Evolutionary conservation across 345 rosid genomes (phyloP), one percentile per base, ranked within the genome.

Genomic region (Zanthoxylum bungeanum): DNA sequence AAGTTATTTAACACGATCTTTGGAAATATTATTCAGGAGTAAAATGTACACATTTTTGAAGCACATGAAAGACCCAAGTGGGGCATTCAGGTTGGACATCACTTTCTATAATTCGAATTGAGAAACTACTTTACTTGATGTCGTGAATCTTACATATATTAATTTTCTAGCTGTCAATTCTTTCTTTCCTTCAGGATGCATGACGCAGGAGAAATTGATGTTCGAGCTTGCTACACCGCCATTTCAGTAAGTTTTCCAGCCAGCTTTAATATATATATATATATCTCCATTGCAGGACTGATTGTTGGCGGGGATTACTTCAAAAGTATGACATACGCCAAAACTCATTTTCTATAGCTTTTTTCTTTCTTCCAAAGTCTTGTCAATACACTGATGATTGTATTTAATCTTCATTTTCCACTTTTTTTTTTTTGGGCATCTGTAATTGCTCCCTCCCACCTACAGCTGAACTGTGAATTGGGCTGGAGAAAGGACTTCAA

Each of bases 221-320:
- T 89, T 52, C 93, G 99, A 57, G 97, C 99, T 30, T 95, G 98
- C 81, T 95, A 92, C 74, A 89, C 93, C 57, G 99, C 98, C n/a
- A 82, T 92, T 74, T 89, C 98, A 53, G 98, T 95, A 82, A 73
- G 92, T 73, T 61, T 64, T 40, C 59, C 47, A 36, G 31, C 27
- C 49, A 27, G 7, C 60, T 28, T 57, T 42, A 56, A 14, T 27
- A 3, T 64, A 0, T 39, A 9, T 12, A 28, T 12, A 11, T 2
- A 44, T 27, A 25, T 55, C 40, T 56, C 39, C 40, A 7, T 37
- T 57, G 37, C 12, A 69, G 33, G 28, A 37, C 46, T 9, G 34
- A 6, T 58, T 69, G 22, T 21, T 52, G 21, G 46, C 33, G 49
- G 57, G 7, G 24, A 39, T 69, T 17, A 36, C 24, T 44, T 57